phyloP scores from a whole-genome alignment of 2,329 filamentous ascomycete species.

The Lecanicillium sp. region DNA sequence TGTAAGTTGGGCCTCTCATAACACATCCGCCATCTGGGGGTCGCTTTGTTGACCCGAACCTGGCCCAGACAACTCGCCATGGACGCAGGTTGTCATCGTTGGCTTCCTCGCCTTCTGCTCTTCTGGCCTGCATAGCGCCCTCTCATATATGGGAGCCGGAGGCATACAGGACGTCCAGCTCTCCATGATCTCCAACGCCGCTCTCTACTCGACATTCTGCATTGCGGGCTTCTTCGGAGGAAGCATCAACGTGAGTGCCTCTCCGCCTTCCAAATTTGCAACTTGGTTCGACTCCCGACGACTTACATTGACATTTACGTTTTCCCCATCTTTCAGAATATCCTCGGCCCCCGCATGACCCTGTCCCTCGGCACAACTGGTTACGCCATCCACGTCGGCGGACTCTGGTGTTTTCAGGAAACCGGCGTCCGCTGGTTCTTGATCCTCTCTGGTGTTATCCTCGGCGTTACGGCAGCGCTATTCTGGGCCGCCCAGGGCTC shows the following conservation, averaged over 20 bases:
- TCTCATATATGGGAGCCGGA: background rate
- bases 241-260: conserved; percentile 10
- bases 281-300: no score
- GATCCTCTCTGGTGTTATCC: conserved; percentile 12
- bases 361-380: conserved; percentile 13
- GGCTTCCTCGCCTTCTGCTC: conserved; percentile 14
- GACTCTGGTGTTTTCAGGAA: conserved; percentile 13
- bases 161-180: no score
- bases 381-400: conserved; percentile 12
- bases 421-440: conserved; percentile 13
- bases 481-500: conserved; percentile 14
- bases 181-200: conserved; percentile 8
- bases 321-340: conserved; percentile 11
- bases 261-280: background rate
- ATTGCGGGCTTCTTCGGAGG: conserved; percentile 14
- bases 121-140: conserved; percentile 13
- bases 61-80: background rate
- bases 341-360: conserved; percentile 13
- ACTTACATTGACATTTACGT: background rate
- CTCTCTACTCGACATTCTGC: conserved; percentile 12
- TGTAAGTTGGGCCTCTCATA: no score
- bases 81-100: conserved; percentile 12
- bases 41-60: no score
- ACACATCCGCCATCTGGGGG: no score
- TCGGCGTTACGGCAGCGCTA: conserved; percentile 12